These are phyloP conservation scores for Neurospora sp. DNA, from an alignment of 495 filamentous ascomycete species.

Conservation along the genomic window DNA sequence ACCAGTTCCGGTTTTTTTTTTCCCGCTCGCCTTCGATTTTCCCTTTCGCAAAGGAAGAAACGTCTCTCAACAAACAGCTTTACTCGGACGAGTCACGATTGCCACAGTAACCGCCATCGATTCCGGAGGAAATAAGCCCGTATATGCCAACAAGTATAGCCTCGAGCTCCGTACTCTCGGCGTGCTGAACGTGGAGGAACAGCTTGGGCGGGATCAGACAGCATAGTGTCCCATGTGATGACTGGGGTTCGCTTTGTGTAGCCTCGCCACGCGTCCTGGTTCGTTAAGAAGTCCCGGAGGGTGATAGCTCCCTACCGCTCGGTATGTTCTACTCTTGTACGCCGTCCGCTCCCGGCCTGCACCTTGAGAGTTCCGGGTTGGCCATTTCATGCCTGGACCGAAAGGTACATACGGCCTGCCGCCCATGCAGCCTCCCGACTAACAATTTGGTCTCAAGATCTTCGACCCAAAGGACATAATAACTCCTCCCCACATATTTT, in stretches of 20 bases:
- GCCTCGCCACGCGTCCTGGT: constrained; percentile 32
- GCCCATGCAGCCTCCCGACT: constrained; percentile 13
- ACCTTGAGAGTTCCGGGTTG: constrained; percentile 1
- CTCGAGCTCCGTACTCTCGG: constrained; percentile 19
- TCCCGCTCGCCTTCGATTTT: constrained; percentile 14
- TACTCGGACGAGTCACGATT: constrained; percentile 8
- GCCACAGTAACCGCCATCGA: constrained; percentile 2
- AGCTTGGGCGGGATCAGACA: constrained; percentile 31
- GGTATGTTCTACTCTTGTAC: constrained; percentile 22
- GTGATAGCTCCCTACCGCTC: constrained; percentile 14
- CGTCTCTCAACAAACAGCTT: constrained; percentile 1
- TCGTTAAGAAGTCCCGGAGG: constrained; percentile 19
- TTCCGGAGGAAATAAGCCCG: background rate
- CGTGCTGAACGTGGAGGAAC: constrained; percentile 29
- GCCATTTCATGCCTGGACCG: constrained; percentile 5
- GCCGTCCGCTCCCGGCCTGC: background rate
- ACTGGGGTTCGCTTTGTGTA: constrained; percentile 37
- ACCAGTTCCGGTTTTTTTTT: constrained; percentile 17
- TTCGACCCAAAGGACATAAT: constrained; percentile 5
- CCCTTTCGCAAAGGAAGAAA: constrained; percentile 1
- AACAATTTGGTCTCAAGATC: constrained; percentile 13
- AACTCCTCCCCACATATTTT: constrained; percentile 18
- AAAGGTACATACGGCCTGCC: constrained; percentile 1
- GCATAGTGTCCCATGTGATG: constrained; percentile 40
- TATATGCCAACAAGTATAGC: constrained; percentile 14